A percentile compares a stretch with the other conserved stretches of the same genome.
Evolutionary conservation across 139 green algal genomes (phyloP).

Genomic region (Chlamydomonas sp.): DNA sequence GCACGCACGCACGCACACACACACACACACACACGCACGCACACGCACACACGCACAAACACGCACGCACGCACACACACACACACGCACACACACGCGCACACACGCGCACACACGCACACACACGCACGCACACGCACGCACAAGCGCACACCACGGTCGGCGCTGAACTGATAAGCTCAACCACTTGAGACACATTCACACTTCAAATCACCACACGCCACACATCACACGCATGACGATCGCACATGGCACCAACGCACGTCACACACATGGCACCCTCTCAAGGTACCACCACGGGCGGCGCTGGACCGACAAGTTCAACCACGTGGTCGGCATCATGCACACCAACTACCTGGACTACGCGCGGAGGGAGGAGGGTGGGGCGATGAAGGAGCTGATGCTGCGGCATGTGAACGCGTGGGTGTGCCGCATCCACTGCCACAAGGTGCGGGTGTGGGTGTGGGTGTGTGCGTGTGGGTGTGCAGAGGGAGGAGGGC

Average conservation of each 20-base stretch:
- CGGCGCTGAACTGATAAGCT: constrained; percentile 95
- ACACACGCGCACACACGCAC: too few species aligned
- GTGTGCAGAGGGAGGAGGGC: too few species aligned
- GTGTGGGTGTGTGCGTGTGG: too few species aligned
- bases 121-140: too few species aligned
- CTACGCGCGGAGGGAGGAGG: constrained; percentile 81
- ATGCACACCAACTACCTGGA: constrained; percentile 99
- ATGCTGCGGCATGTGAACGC: constrained; percentile 63
- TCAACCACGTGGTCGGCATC: constrained; percentile 93
- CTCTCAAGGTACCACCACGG: constrained; percentile 88
- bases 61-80: too few species aligned
- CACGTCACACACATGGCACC: not conserved
- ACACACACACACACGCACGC: too few species aligned
- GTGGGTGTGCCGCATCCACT: constrained; percentile 76
- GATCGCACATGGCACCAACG: too few species aligned
- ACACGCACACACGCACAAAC: too few species aligned
- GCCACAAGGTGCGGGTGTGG: too few species aligned
- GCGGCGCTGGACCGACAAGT: constrained; percentile 93
- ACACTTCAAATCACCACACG: too few species aligned
- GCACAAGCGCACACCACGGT: too few species aligned
- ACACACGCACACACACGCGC: too few species aligned
- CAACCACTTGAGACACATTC: constrained; percentile 87
- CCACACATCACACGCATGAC: not conserved
- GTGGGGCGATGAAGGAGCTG: constrained; percentile 61
- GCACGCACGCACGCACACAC: constrained; percentile 2